Percentiles rank a stretch among this genome's conserved stretches.
These are phyloP conservation scores for Ceratocystis smalleyi DNA, from an alignment of 2,329 filamentous ascomycete genomes.

Conservation along the genomic window DNA sequence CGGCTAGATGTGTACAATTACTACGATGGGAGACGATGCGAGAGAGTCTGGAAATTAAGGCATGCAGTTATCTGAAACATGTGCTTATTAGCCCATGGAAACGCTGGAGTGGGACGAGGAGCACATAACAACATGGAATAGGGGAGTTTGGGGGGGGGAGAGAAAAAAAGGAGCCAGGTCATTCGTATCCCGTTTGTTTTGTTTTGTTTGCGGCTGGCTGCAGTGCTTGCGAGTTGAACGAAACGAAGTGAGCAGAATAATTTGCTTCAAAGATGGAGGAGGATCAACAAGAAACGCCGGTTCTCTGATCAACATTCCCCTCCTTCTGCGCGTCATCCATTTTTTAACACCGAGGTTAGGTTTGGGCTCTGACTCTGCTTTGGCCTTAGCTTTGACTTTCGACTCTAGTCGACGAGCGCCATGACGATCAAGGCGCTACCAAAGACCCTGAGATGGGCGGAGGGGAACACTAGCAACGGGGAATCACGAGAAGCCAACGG, in stretches of 20 bases:
- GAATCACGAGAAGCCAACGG: not conserved
- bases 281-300: not conserved
- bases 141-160: too few species aligned
- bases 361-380: not conserved
- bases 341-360: not conserved
- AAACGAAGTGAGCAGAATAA: too few species aligned
- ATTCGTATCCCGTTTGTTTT: not conserved
- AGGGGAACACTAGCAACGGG: not conserved
- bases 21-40: not conserved
- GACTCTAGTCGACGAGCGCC: not conserved
- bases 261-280: not conserved
- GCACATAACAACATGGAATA: too few species aligned
- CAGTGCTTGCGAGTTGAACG: not conserved
- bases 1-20: not conserved
- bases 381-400: not conserved
- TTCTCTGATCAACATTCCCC: too few species aligned
- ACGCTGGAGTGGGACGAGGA: not conserved
- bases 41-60: not conserved
- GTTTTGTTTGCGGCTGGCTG: not conserved
- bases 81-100: not conserved
- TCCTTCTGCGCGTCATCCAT: not conserved
- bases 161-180: too few species aligned
- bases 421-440: not conserved
- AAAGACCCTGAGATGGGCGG: not conserved
- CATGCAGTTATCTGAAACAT: not conserved